Conservation (phyloP, 768 basidiomycete genomes). For the Tylopilus balloui region DNA sequence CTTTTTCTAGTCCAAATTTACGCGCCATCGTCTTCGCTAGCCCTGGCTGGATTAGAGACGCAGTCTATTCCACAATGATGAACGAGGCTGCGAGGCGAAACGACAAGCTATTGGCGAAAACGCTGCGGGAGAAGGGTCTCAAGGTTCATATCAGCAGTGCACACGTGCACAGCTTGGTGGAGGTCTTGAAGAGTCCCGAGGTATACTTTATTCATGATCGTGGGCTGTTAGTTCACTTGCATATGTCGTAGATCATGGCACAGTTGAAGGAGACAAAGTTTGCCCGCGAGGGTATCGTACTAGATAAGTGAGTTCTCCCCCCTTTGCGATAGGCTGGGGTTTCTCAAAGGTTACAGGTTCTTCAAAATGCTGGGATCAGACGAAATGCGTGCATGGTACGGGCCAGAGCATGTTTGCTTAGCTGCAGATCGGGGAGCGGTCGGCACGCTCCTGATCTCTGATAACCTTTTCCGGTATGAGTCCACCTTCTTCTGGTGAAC, state of each 20-base stretch:
- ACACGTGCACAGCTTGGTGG: conserved; percentile 93
- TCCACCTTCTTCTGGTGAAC: not conserved
- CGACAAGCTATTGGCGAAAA: conserved; percentile 78
- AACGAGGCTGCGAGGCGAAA: conserved; percentile 73
- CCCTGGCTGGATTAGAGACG: conserved; percentile 93
- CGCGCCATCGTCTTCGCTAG: conserved; percentile 94
- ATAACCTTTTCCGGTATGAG: conserved; percentile 83
- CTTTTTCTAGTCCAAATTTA: conserved; percentile 65
- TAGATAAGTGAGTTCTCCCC: conserved; percentile 63
- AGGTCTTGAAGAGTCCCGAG: conserved; percentile 93
- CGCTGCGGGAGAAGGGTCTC: conserved; percentile 76
- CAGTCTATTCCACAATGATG: conserved; percentile 79
- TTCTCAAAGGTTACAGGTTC: conserved; percentile 52
- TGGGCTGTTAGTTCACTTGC: not conserved
- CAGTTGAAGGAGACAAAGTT: conserved; percentile 95
- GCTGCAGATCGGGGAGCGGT: conserved; percentile 93
- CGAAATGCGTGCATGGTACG: conserved; percentile 98
- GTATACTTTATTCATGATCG: conserved; percentile 39
- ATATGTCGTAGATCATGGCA: conserved; percentile 49
- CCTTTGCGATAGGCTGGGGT: not conserved
- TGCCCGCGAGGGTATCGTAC: conserved; percentile 84
- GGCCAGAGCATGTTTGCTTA: conserved; percentile 87
- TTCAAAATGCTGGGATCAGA: conserved; percentile 96
- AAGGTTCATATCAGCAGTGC: conserved; percentile 90
- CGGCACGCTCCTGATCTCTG: conserved; percentile 91